phyloP scores from a whole-genome alignment of 768 basidiomycete species.

The Podaxis carcinomalis region DNA sequence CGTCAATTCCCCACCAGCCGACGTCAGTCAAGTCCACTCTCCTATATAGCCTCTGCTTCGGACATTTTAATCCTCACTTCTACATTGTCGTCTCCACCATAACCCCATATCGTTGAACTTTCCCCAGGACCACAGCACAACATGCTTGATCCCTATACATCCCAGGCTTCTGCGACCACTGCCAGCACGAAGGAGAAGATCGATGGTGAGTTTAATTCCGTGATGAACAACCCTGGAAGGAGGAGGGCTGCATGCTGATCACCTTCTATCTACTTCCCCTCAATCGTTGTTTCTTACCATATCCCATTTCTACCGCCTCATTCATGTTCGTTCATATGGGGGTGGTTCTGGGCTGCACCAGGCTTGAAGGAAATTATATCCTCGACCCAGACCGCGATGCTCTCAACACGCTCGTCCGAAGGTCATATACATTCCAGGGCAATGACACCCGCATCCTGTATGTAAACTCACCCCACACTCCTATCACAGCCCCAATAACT shows the following conservation, averaged over 20 bases:
- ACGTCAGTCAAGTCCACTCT: neutral
- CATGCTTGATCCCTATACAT: conserved; percentile 70
- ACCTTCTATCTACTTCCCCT: conserved; percentile 6
- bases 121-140: conserved; percentile 13
- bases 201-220: conserved; percentile 34
- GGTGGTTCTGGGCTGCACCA: conserved; percentile 17
- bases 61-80: neutral
- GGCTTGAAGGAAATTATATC: conserved; percentile 65
- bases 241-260: neutral
- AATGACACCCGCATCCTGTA: conserved; percentile 73
- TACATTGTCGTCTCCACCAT: neutral
- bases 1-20: neutral
- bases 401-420: conserved; percentile 65
- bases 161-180: conserved; percentile 54
- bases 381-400: conserved; percentile 64
- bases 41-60: neutral
- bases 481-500: neutral
- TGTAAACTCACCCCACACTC: conserved; percentile 16
- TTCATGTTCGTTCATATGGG: neutral
- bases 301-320: neutral
- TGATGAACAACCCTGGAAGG: neutral
- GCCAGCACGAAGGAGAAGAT: conserved; percentile 64
- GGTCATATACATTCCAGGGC: conserved; percentile 76
- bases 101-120: neutral
- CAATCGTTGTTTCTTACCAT: neutral